Conservation (phyloP, 176 grass and related monocot genomes). For the Oryza brachyantha region DNA sequence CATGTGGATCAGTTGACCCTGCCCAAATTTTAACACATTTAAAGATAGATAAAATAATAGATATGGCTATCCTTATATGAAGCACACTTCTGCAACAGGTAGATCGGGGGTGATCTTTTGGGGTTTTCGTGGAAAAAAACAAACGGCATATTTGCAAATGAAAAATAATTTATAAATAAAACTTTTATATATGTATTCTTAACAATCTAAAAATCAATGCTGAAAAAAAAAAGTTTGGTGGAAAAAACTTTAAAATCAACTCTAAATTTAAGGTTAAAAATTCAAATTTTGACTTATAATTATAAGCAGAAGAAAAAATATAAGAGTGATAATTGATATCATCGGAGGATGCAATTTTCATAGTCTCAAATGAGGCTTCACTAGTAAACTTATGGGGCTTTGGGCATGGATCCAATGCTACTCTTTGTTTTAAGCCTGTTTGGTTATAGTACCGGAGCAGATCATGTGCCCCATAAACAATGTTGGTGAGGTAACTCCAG, state of each 20-base stretch:
- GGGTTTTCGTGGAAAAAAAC: too few relatives aligned
- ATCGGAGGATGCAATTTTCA: neutral
- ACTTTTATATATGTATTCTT: too few relatives aligned
- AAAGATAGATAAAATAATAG: neutral
- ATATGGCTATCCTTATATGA: neutral
- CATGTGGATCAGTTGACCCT: slow-evolving; percentile 46
- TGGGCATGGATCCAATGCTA: slow-evolving; percentile 23
- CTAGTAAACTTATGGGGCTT: neutral
- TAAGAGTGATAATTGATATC: too few relatives aligned
- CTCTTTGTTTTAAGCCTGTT: slow-evolving; percentile 18
- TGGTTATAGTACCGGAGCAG: slow-evolving; percentile 20
- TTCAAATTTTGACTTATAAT: too few relatives aligned
- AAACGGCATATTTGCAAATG: too few relatives aligned
- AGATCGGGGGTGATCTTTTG: too few relatives aligned
- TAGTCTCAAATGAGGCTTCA: neutral
- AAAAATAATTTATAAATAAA: too few relatives aligned
- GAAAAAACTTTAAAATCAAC: too few relatives aligned
- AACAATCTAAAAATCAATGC: too few relatives aligned
- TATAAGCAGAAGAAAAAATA: too few relatives aligned
- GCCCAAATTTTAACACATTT: neutral
- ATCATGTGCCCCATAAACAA: slow-evolving; percentile 24
- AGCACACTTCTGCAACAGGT: neutral
- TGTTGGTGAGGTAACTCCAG: neutral
- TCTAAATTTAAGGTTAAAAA: too few relatives aligned
- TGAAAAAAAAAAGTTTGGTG: too few relatives aligned